Evolutionary conservation across 345 rosid genomes (phyloP), one percentile per base, ranked within the genome.

Genomic region (Linum tenue): DNA sequence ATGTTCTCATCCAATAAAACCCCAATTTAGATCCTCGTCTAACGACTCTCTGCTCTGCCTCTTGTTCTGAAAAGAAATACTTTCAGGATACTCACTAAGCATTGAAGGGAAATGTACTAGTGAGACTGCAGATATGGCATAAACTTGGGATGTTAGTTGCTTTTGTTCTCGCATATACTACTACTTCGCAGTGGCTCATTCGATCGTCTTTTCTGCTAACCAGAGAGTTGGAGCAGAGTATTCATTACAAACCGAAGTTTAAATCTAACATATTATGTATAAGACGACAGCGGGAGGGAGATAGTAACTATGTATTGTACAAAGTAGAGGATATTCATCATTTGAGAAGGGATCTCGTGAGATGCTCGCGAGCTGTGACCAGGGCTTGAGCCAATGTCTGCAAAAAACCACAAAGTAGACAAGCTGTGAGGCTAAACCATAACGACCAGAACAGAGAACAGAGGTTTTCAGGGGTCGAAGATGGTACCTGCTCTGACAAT

Each of bases 311-410:
- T 22, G 31, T 22, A 22, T 22, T 15, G 50, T 43, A 1, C 10
- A 43, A 9, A 3, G 53, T 9, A 9, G 53, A 9, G 14, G 14
- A 48, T 48, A 48, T 48, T 48, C 53, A 59, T 88, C 80, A 89
- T 59, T 85, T 85, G 55, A 89, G 78, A 64, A 88, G 87, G n/a
- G 98, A 88, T 76, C 90, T 84, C 59, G 90, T 77, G 2, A 89
- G 70, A 75, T 86, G 97, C 59, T 86, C 95, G 4, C 94, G 81
- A 5, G 97, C 97, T 0, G 88, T 86, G 16, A 91, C 96, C 64
- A 88, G 67, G 39, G 94, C 96, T 75, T 84, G 94, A 66, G 86
- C 80, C 76, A 88, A 79, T 3, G 96, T 82, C 98, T 91, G 87
- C 70, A 72, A 37, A 48, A 22, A 22, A 22, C 31, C 5, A 10